phyloP scores from a whole-genome alignment of 139 green algal genomes.

The Auxenochlorella pyrenoidosa region DNA sequence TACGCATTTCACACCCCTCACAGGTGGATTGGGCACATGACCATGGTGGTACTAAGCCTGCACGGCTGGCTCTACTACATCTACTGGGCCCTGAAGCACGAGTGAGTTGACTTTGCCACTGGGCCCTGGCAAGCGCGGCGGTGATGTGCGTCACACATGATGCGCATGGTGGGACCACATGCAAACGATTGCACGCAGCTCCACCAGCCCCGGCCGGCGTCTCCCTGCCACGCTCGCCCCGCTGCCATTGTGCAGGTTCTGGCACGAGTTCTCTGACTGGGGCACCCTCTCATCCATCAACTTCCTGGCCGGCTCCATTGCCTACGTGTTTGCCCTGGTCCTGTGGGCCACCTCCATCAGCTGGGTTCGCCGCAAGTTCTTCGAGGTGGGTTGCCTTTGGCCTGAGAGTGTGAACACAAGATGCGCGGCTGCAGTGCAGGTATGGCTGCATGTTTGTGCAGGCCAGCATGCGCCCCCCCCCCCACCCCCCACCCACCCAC shows the following conservation, averaged over 20 bases:
- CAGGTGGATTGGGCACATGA: constrained; percentile 54
- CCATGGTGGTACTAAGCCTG: constrained; percentile 36
- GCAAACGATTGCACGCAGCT: too few relatives aligned
- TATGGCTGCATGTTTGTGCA: too few relatives aligned
- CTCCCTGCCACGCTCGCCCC: neutral
- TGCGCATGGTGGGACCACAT: too few relatives aligned
- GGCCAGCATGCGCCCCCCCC: too few relatives aligned
- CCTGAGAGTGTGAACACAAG: too few relatives aligned
- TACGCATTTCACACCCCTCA: too few relatives aligned
- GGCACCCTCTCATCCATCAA: neutral
- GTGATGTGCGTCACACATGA: too few relatives aligned
- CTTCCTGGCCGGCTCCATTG: constrained; percentile 34
- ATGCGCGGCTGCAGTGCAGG: too few relatives aligned
- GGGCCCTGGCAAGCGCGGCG: too few relatives aligned
- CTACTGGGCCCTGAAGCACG: constrained; percentile 42
- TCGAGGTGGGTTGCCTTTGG: constrained; percentile 35
- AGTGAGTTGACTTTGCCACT: neutral
- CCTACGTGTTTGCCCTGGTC: constrained; percentile 22
- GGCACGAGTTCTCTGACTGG: constrained; percentile 22
- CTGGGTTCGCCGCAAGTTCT: constrained; percentile 30
- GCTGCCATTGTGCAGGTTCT: constrained; percentile 2
- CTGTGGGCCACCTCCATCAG: constrained; percentile 43
- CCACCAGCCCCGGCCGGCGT: too few relatives aligned
- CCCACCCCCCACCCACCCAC: neutral
- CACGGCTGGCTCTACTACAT: constrained; percentile 55